Evolutionary conservation across 2,329 filamentous ascomycete species (phyloP).

Genomic region (Emergomyces pasteurianus): DNA sequence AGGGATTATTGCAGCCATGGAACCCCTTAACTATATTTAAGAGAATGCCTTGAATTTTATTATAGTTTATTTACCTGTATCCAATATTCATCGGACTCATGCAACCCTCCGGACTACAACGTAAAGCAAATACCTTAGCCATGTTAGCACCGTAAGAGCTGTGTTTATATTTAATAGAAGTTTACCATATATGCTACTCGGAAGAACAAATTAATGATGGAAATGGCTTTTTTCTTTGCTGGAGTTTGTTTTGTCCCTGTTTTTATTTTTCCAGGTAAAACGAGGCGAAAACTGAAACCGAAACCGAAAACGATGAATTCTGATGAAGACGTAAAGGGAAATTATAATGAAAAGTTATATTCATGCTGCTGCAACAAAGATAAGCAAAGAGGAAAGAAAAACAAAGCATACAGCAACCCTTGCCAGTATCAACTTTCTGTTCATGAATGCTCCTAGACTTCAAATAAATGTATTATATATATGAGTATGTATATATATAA

Average conservation of each 20-base stretch:
- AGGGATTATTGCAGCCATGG: neutral
- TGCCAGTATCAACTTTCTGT: neutral
- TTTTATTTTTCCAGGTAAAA: neutral
- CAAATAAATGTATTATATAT: neutral
- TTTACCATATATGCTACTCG: neutral
- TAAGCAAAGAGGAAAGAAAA: neutral
- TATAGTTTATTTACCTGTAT: neutral
- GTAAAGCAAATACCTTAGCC: neutral
- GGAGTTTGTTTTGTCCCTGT: neutral
- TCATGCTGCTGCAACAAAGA: neutral
- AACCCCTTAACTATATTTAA: neutral
- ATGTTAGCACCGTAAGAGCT: neutral
- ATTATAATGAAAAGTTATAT: neutral
- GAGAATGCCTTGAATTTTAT: too few species aligned
- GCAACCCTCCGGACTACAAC: neutral
- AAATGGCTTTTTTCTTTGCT: neutral
- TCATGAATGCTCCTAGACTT: neutral
- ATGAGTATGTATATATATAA: neutral
- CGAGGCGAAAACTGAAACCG: neutral
- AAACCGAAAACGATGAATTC: neutral
- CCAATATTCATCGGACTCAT: neutral
- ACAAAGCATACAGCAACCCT: neutral
- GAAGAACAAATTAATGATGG: too few species aligned
- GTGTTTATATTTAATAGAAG: neutral
- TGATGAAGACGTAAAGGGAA: neutral